Evolutionary conservation across 208 protist species (phyloP).

Genomic region (Strigomonas culicis): DNA sequence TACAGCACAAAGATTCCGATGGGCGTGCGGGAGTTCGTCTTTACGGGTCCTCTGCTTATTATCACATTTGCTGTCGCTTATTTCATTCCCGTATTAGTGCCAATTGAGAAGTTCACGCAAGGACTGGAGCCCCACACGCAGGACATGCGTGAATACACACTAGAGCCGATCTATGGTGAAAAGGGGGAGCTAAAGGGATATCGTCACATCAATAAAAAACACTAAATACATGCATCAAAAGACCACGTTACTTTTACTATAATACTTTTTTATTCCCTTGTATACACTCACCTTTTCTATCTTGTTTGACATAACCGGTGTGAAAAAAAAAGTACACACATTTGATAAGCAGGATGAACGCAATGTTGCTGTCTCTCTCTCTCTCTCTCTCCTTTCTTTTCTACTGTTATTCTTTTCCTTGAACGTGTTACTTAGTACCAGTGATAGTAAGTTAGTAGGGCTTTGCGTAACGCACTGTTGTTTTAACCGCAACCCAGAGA

Average conservation of each 20-base stretch:
- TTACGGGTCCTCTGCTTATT: conserved; percentile 58
- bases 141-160: conserved; percentile 69
- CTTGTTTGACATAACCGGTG: too few species aligned
- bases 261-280: conserved; percentile 13
- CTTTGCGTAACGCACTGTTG: too few species aligned
- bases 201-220: conserved; percentile 51
- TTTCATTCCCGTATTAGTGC: conserved; percentile 52
- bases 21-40: conserved; percentile 82
- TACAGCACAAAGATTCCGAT: conserved; percentile 81
- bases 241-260: conserved; percentile 7
- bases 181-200: conserved; percentile 67
- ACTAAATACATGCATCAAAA: not conserved
- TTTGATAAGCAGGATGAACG: too few species aligned
- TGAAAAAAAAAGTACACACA: too few species aligned
- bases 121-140: conserved; percentile 56
- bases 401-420: too few species aligned
- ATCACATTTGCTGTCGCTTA: conserved; percentile 70
- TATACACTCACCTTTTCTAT: too few species aligned
- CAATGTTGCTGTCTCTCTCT: too few species aligned
- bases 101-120: conserved; percentile 70
- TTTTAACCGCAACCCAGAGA: too few species aligned
- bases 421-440: too few species aligned
- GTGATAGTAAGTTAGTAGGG: too few species aligned
- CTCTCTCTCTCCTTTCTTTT: conserved; percentile 13
- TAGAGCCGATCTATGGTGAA: conserved; percentile 82